Percentiles rank a stretch among this genome's conserved stretches.
Conservation (phyloP, 805 yeast species). For the Wickerhamomyces xylosicus region DNA sequence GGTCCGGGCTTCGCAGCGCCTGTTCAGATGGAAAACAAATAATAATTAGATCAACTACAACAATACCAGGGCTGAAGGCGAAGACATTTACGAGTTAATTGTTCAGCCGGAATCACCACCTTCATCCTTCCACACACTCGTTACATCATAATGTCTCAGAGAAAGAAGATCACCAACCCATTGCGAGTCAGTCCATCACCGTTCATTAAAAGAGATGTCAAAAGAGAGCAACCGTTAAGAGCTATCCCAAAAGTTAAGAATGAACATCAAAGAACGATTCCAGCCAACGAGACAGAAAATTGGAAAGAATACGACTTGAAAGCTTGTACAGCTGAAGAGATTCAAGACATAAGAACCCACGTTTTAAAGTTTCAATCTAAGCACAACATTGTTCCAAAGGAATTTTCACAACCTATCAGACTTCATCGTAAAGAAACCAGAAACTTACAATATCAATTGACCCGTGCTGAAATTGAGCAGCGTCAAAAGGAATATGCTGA, state of each 20-base stretch:
- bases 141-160: neutral
- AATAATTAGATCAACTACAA: no score
- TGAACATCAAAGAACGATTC: conserved; percentile 1
- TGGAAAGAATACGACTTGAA: conserved; percentile 38
- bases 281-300: conserved; percentile 19
- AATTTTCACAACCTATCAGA: conserved; percentile 72
- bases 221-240: conserved; percentile 4
- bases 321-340: conserved; percentile 63
- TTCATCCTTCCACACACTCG: no score
- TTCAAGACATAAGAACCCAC: conserved; percentile 68
- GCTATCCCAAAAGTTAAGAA: neutral
- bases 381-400: conserved; percentile 61
- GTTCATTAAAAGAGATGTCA: conserved; percentile 7
- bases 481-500: conserved; percentile 39
- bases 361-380: conserved; percentile 72
- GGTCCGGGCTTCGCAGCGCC: no score
- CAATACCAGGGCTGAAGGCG: no score
- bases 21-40: no score
- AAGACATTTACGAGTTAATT: no score
- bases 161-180: conserved; percentile 7
- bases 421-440: conserved; percentile 91
- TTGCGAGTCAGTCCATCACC: conserved; percentile 13
- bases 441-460: conserved; percentile 77
- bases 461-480: conserved; percentile 65
- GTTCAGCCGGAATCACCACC: no score